Evolutionary conservation across 208 protist genomes (phyloP).

Genomic region (Crithidia sp.): DNA sequence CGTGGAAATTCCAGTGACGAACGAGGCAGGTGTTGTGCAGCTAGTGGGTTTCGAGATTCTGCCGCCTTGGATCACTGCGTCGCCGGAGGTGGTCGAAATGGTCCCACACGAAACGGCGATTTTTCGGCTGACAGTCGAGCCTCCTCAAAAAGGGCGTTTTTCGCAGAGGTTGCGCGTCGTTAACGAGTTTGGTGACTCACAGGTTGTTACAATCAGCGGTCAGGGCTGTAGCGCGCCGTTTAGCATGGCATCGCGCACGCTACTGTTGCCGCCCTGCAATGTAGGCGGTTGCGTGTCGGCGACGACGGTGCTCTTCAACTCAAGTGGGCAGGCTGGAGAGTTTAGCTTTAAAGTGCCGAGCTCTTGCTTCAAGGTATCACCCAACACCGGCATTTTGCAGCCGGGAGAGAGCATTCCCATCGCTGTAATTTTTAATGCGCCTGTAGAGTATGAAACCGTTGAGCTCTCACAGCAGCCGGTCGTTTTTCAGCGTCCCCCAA

Average conservation of each 20-base stretch:
- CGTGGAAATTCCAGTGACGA: conserved; percentile 29
- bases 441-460: conserved; percentile 16
- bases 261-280: conserved; percentile 34
- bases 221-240: conserved; percentile 16
- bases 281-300: conserved; percentile 32
- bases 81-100: conserved; percentile 22
- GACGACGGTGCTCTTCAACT: conserved; percentile 39
- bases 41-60: conserved; percentile 32
- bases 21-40: conserved; percentile 31
- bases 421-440: conserved; percentile 32
- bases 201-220: conserved; percentile 24
- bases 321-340: conserved; percentile 18
- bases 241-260: conserved; percentile 27
- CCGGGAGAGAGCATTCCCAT: conserved; percentile 34
- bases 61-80: conserved; percentile 22
- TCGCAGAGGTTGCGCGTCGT: conserved; percentile 30
- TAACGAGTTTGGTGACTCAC: conserved; percentile 38
- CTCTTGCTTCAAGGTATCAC: conserved; percentile 34
- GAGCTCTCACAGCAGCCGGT: conserved; percentile 14
- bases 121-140: conserved; percentile 29
- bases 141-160: conserved; percentile 34
- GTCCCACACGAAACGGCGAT: conserved; percentile 21
- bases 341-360: conserved; percentile 26
- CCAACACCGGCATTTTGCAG: conserved; percentile 35
- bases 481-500: background rate